phyloP scores from a whole-genome alignment of 768 basidiomycete genomes.

The Atractiella rhizophila region DNA sequence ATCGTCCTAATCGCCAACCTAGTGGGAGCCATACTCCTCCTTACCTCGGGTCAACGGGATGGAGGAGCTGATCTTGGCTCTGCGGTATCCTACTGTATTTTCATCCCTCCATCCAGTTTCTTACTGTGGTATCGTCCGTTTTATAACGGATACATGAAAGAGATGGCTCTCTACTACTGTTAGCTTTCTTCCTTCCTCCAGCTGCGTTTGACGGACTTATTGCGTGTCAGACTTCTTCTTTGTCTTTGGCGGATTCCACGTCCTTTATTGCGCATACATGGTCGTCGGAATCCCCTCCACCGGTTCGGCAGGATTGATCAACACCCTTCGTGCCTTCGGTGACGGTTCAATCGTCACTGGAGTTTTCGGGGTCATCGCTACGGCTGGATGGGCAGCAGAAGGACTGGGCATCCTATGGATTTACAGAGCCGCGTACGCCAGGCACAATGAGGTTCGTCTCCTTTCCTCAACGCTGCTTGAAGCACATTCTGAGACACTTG shows the following conservation, averaged over 20 bases:
- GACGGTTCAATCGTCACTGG: constrained; percentile 49
- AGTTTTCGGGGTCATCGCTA: constrained; percentile 52
- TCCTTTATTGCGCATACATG: constrained; percentile 80
- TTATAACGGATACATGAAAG: constrained; percentile 89
- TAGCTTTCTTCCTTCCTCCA: constrained; percentile 20
- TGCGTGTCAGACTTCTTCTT: constrained; percentile 57
- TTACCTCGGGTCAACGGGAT: constrained; percentile 47
- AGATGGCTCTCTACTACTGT: constrained; percentile 68
- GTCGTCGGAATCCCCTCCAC: constrained; percentile 77
- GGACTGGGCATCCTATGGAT: constrained; percentile 30
- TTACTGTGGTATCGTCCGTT: constrained; percentile 45
- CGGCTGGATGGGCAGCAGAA: constrained; percentile 67
- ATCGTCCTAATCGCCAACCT: constrained; percentile 66
- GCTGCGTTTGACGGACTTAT: constrained; percentile 12
- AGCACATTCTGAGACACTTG: neutral
- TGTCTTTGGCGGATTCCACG: constrained; percentile 85
- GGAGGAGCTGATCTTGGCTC: constrained; percentile 14
- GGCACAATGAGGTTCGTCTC: neutral
- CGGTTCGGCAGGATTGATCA: constrained; percentile 82
- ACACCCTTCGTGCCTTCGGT: constrained; percentile 59
- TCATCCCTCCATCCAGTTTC: constrained; percentile 59
- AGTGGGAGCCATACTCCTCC: constrained; percentile 63
- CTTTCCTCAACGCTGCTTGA: neutral
- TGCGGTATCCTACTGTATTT: constrained; percentile 41
- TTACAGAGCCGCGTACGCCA: neutral